Evolutionary conservation across 2,329 filamentous ascomycete species (phyloP).

Genomic region (Aureobasidium uvarum): DNA sequence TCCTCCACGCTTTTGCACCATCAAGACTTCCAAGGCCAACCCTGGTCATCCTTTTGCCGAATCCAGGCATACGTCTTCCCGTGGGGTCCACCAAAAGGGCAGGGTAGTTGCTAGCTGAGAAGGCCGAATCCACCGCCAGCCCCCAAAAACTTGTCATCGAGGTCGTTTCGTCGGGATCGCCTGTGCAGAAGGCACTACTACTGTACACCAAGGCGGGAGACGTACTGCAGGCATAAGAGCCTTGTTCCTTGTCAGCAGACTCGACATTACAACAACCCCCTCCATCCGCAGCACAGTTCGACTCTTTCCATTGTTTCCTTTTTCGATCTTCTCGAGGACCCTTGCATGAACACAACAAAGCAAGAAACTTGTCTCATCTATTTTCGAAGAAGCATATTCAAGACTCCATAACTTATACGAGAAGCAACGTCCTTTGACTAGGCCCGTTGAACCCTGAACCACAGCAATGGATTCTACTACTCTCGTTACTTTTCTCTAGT

Average conservation of each 20-base stretch:
- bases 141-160: not conserved
- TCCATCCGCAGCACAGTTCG: conserved; percentile 1
- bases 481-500: conserved; percentile 42
- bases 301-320: not conserved
- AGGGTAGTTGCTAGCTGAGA: conserved; percentile 14
- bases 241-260: conserved; percentile 23
- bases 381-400: not conserved
- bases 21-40: not conserved
- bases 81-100: not conserved
- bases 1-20: not conserved
- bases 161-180: conserved; percentile 2
- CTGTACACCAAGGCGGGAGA: not conserved
- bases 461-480: conserved; percentile 39
- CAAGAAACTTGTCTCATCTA: not conserved
- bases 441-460: conserved; percentile 3
- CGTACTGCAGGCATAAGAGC: conserved; percentile 19
- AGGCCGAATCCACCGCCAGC: conserved; percentile 3
- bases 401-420: not conserved
- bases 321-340: not conserved
- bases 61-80: conserved; percentile 7
- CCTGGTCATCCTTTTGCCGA: conserved; percentile 16
- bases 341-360: too few relatives aligned
- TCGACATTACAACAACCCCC: conserved; percentile 2
- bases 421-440: conserved; percentile 4
- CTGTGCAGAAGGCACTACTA: conserved; percentile 11